Conservation (phyloP, 176 grass and related monocot genomes). For the Raddia distichophylla region DNA sequence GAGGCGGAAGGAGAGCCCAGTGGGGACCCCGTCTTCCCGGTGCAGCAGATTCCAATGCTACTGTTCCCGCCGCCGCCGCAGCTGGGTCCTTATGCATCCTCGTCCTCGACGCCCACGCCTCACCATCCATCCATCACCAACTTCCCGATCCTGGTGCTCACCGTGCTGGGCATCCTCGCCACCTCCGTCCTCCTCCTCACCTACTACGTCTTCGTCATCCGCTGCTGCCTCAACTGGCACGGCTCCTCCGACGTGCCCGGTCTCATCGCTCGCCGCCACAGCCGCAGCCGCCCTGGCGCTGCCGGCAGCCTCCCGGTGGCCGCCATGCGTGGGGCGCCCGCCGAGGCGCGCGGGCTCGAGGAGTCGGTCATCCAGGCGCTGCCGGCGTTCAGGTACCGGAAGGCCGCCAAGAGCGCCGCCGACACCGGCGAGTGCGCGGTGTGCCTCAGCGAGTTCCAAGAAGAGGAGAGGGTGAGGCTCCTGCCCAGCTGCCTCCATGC, state of each 20-base stretch:
- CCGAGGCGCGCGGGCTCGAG: slow-evolving; percentile 47
- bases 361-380: slow-evolving; percentile 51
- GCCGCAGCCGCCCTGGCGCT: neutral
- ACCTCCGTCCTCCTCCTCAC: slow-evolving; percentile 66
- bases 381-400: slow-evolving; percentile 65
- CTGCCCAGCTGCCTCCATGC: slow-evolving; percentile 79
- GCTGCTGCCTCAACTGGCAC: slow-evolving; percentile 75
- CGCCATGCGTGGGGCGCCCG: neutral
- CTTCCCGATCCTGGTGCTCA: slow-evolving; percentile 64
- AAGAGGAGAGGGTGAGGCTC: slow-evolving; percentile 70
- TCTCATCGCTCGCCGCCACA: slow-evolving; percentile 27
- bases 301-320: neutral
- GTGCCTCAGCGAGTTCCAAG: slow-evolving; percentile 83
- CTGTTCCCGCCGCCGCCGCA: neutral
- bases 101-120: neutral
- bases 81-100: neutral
- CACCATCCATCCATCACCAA: slow-evolving; percentile 33
- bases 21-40: neutral
- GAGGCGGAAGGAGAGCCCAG: neutral
- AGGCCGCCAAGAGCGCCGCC: slow-evolving; percentile 6
- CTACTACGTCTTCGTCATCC: slow-evolving; percentile 87
- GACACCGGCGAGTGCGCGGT: slow-evolving; percentile 61
- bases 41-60: slow-evolving; percentile 3
- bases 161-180: slow-evolving; percentile 67
- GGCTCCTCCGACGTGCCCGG: neutral